phyloP scores from a whole-genome alignment of 2,329 filamentous ascomycete genomes.

The Penicillium sp. region DNA sequence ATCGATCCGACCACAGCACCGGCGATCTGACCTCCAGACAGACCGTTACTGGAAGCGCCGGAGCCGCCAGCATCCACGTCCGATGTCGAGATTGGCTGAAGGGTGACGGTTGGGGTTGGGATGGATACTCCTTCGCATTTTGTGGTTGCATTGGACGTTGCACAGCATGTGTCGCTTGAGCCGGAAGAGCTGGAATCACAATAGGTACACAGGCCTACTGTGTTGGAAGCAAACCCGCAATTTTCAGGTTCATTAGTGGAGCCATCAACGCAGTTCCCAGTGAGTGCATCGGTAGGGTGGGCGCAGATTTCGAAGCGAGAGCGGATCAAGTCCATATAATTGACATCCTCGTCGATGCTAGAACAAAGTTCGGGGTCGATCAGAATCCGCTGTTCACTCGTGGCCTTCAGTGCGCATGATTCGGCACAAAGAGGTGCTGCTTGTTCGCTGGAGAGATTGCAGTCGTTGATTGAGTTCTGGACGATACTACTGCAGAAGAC shows the following conservation, averaged over 20 bases:
- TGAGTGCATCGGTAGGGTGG: constrained; percentile 72
- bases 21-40: constrained; percentile 84
- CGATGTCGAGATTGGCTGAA: constrained; percentile 59
- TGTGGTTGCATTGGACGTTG: constrained; percentile 67
- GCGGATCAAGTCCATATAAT: constrained; percentile 70
- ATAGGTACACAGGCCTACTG: constrained; percentile 75
- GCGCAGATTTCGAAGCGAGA: constrained; percentile 90
- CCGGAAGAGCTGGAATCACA: constrained; percentile 79
- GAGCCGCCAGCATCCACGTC: constrained; percentile 44
- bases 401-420: constrained; percentile 63
- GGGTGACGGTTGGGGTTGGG: constrained; percentile 58
- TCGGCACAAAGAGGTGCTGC: constrained; percentile 79
- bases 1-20: constrained; percentile 82
- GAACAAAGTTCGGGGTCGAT: constrained; percentile 68
- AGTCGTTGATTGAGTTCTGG: constrained; percentile 73
- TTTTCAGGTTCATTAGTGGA: constrained; percentile 75
- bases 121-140: constrained; percentile 72
- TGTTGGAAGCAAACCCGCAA: constrained; percentile 72
- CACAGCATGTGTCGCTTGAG: constrained; percentile 91
- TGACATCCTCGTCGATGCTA: constrained; percentile 48
- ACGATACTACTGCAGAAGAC: constrained; percentile 91
- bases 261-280: constrained; percentile 66
- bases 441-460: constrained; percentile 58
- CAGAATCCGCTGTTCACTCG: constrained; percentile 79
- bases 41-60: constrained; percentile 37